These are phyloP conservation scores for Microstegium vimineum DNA, from an alignment of 176 grass and related monocot species.

Conservation along the genomic window DNA sequence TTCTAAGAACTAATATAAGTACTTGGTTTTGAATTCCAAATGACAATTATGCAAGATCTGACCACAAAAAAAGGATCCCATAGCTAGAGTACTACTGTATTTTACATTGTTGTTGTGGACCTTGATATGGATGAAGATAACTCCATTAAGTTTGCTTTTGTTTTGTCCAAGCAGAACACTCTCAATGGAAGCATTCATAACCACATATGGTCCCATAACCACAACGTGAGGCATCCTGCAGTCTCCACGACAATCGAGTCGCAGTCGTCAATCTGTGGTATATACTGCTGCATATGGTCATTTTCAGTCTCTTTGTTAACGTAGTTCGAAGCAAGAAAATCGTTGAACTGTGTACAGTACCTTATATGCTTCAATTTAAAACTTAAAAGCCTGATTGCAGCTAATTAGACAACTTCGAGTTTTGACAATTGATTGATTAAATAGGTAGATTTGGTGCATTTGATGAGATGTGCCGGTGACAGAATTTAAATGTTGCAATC, in stretches of 20 bases:
- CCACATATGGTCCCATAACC: constrained; percentile 58
- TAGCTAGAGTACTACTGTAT: background rate
- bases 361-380: background rate
- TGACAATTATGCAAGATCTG: too few relatives aligned
- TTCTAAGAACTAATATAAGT: background rate
- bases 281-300: background rate
- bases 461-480: background rate
- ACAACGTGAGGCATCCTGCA: constrained; percentile 34
- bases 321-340: background rate
- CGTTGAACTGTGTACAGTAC: background rate
- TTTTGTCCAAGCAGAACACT: constrained; percentile 43
- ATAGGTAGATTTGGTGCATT: background rate
- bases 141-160: background rate
- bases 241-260: constrained; percentile 77
- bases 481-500: background rate
- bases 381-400: background rate
- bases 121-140: background rate
- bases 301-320: background rate
- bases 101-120: background rate
- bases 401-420: background rate
- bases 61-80: background rate
- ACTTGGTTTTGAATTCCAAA: background rate
- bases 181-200: constrained; percentile 41
- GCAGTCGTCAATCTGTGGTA: constrained; percentile 71
- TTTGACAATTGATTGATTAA: background rate